phyloP scores from a whole-genome alignment of 108 stramenopile genomes.

The Schizochytrium sp. region DNA sequence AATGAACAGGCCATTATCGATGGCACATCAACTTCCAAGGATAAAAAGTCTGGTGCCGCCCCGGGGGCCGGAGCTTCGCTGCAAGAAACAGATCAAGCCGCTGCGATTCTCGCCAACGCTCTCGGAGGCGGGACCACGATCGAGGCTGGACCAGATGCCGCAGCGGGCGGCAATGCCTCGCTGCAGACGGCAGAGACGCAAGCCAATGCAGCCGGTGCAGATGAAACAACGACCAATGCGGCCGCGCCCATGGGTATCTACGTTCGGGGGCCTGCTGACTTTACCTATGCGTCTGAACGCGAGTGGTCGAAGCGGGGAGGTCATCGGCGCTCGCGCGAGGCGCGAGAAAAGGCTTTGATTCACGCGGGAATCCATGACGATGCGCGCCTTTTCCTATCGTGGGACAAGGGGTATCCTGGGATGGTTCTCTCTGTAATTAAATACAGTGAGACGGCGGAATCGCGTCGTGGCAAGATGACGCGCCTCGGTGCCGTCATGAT shows the following conservation, averaged over 20 bases:
- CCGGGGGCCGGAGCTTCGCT: too few relatives aligned
- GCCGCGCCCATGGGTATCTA: background rate
- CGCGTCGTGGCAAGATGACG: background rate
- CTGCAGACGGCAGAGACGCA: too few relatives aligned
- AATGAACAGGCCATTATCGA: too few relatives aligned
- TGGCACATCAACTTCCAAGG: too few relatives aligned
- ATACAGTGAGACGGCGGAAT: background rate
- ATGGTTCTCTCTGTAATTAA: conserved; percentile 3
- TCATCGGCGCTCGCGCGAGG: background rate
- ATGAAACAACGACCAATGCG: background rate
- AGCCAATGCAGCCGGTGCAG: background rate
- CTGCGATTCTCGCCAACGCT: too few relatives aligned
- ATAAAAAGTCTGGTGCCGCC: too few relatives aligned
- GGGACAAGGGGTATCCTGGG: background rate
- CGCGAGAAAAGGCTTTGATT: background rate
- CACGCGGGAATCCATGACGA: background rate
- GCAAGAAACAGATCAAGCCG: background rate
- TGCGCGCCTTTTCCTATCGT: background rate
- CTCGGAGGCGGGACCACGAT: too few relatives aligned
- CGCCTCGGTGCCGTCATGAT: background rate
- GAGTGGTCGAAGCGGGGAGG: background rate
- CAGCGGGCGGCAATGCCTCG: too few relatives aligned
- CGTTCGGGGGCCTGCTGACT: background rate
- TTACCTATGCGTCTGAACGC: background rate
- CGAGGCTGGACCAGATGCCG: too few relatives aligned